Evolutionary conservation across 306 rosid species (phyloP).

Genomic region (Cicer bijugum): DNA sequence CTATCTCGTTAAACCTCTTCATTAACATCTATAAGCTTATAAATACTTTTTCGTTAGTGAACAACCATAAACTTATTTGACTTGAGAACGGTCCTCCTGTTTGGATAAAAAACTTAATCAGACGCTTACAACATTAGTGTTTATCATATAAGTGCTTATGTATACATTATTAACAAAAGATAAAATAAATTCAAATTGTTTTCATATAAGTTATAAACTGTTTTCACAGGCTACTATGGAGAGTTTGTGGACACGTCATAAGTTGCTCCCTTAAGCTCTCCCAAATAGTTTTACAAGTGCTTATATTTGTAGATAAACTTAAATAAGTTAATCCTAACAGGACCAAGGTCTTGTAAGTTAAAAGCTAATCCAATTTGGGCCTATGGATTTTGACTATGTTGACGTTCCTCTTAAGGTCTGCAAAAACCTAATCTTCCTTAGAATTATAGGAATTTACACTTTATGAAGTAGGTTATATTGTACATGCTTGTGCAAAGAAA

Average conservation of each 20-base stretch:
- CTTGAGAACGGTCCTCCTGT: background rate
- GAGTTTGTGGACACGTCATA: no score
- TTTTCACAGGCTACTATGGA: no score
- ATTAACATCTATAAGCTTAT: background rate
- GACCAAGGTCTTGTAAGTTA: background rate
- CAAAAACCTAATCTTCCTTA: constrained; percentile 31
- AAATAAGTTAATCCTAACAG: no score
- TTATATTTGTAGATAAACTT: no score
- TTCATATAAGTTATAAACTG: no score
- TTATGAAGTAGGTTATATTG: constrained; percentile 32
- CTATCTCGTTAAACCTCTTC: background rate
- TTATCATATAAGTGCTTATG: no score
- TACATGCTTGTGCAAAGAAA: constrained; percentile 36
- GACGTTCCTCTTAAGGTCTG: constrained; percentile 25
- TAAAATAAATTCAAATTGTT: no score
- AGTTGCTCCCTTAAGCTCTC: no score
- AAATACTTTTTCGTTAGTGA: background rate
- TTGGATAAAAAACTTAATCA: no score
- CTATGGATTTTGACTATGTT: constrained; percentile 16
- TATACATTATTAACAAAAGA: no score
- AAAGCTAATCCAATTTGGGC: background rate
- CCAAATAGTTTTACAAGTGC: no score
- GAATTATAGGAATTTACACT: constrained; percentile 13
- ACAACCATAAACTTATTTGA: background rate
- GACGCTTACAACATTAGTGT: no score